A percentile compares a stretch with the other conserved stretches of the same genome.
Conservation (phyloP, 345 rosid genomes). For the Ceriops decandra region DNA sequence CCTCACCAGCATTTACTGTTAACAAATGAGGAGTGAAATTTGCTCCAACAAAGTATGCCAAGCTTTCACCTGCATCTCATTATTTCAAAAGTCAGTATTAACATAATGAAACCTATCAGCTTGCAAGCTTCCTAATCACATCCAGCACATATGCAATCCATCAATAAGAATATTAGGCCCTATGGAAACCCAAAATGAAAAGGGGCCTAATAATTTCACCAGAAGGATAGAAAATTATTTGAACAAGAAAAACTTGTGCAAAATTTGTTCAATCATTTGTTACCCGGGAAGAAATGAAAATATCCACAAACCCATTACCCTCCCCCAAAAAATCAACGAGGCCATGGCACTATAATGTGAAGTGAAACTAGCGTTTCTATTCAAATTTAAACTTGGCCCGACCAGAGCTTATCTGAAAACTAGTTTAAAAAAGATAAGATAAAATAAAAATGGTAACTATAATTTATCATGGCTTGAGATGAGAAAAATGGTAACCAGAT, state of each 20-base stretch:
- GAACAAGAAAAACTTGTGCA: background rate
- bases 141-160: background rate
- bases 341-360: too few species aligned
- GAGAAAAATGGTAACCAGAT: too few species aligned
- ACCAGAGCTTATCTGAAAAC: too few species aligned
- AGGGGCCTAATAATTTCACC: background rate
- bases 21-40: conserved; percentile 82
- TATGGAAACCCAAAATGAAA: too few species aligned
- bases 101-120: background rate
- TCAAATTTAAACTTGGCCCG: too few species aligned
- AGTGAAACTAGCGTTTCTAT: too few species aligned
- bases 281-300: background rate
- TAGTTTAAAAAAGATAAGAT: too few species aligned
- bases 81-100: conserved; percentile 12
- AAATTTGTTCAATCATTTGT: background rate
- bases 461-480: too few species aligned
- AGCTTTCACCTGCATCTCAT: conserved; percentile 42
- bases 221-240: background rate
- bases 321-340: too few species aligned
- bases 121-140: conserved; percentile 6
- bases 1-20: conserved; percentile 90
- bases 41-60: conserved; percentile 54
- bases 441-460: too few species aligned
- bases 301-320: too few species aligned
- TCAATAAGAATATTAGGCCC: background rate